Evolutionary conservation across 345 rosid genomes (phyloP), one percentile per base, ranked within the genome.

Genomic region (Linum tenue): DNA sequence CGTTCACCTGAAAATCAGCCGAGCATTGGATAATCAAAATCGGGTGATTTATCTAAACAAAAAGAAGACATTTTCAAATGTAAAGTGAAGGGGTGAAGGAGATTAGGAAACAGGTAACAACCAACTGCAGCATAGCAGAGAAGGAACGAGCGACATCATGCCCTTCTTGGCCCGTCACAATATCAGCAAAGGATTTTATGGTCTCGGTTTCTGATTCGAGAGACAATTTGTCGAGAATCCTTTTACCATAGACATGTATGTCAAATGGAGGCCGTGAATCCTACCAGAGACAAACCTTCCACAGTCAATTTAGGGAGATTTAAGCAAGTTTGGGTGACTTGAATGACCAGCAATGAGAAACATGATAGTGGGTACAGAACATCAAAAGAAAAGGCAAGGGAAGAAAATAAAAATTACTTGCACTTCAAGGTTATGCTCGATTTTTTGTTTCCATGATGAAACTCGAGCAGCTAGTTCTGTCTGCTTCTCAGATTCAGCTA

Each of bases 51-150:
- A 4, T 48, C 14, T 7, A 48, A 10, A 12, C 9, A 3, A 48
- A 48, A 0, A 7, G 9, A 48, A 15, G 53, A 48, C 31, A 22
- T 22, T 37, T 17, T 3, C 60, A 10, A 31, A 57, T 10, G 1
- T 7, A 17, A n/a, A 16, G 60, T 5, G 37, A 57, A 17, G 38
- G 8, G 60, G 38, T 17, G 16, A 57, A 62, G 48, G 16, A 22
- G 9, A 39, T 53, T 37, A 17, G 9, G 12, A 51, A 5, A n/a
- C 37, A 62, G 63, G 59, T 22, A 66, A 64, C 76, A 85, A 94
- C 96, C 95, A 94, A 79, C 75, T 94, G 99, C 70, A 94, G 99
- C 69, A 94, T 95, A 2, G 95, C 96, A 4, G 97, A 91, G 79
- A 95, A 95, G 36, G 88, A 66, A 73, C 99, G 91, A 60, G 97